phyloP scores from a whole-genome alignment of 2,329 filamentous ascomycete genomes.

The Metarhizium humberi region DNA sequence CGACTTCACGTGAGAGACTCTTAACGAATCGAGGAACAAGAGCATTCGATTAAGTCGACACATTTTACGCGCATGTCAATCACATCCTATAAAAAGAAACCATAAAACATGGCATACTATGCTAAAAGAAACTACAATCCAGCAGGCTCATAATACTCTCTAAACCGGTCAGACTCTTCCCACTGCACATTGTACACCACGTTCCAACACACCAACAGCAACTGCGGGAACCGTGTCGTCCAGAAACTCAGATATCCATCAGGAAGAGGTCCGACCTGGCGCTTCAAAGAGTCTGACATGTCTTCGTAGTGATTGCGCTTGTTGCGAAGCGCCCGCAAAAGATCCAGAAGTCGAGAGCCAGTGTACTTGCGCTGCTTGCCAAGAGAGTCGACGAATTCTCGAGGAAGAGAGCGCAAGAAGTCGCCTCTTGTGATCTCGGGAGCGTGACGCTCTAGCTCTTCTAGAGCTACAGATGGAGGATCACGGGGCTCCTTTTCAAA shows the following conservation, averaged over 20 bases:
- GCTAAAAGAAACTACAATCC: conserved; percentile 16
- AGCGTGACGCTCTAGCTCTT: conserved; percentile 46
- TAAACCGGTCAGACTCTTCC: conserved; percentile 56
- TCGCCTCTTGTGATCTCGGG: conserved; percentile 53
- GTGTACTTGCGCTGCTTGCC: conserved; percentile 96
- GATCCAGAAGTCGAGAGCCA: conserved; percentile 70
- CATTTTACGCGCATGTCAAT: too few species aligned
- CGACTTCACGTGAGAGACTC: too few species aligned
- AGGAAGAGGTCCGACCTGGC: conserved; percentile 60
- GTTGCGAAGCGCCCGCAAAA: conserved; percentile 82
- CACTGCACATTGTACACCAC: conserved; percentile 60
- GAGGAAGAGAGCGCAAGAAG: conserved; percentile 68
- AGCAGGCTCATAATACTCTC: conserved; percentile 56
- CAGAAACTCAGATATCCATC: conserved; percentile 80
- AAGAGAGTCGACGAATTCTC: conserved; percentile 77
- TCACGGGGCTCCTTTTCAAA: conserved; percentile 89
- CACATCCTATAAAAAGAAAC: too few species aligned
- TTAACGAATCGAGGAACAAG: too few species aligned
- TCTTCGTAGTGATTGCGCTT: conserved; percentile 98
- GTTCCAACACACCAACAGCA: conserved; percentile 72
- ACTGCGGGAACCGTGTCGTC: conserved; percentile 66
- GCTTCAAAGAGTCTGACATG: conserved; percentile 71
- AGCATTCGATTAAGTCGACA: too few species aligned
- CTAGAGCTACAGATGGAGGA: conserved; percentile 61
- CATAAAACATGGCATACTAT: neutral